Conservation (phyloP, 371 early-diverging fungal species). For the Mucor lusitanicus region DNA sequence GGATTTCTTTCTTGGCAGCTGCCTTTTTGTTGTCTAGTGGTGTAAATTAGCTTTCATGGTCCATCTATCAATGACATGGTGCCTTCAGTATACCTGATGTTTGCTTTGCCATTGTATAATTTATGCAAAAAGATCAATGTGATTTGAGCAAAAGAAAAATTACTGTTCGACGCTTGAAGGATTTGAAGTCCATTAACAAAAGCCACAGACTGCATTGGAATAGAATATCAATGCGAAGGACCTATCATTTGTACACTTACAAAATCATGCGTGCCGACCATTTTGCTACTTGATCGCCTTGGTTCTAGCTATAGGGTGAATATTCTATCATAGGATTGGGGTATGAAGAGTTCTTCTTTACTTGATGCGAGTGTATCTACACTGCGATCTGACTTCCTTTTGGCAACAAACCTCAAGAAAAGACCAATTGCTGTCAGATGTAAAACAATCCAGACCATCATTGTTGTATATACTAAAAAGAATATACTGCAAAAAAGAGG, state of each 20-base stretch:
- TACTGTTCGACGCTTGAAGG: background rate
- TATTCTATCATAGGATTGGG: too few relatives aligned
- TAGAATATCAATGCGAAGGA: too few relatives aligned
- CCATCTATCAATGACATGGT: background rate
- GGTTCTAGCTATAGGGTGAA: background rate
- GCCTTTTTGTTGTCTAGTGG: background rate
- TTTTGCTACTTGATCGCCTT: background rate
- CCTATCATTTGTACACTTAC: too few relatives aligned
- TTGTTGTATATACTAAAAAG: too few relatives aligned
- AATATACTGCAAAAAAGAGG: too few relatives aligned
- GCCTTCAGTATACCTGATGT: background rate
- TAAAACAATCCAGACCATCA: too few relatives aligned
- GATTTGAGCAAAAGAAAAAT: background rate
- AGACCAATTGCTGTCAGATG: too few relatives aligned
- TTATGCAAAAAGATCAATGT: background rate
- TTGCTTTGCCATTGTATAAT: background rate
- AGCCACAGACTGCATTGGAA: background rate
- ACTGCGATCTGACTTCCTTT: too few relatives aligned
- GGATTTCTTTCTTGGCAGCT: constrained; percentile 1
- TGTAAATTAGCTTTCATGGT: background rate
- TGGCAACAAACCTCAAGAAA: too few relatives aligned
- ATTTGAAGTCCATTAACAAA: background rate
- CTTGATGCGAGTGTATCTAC: too few relatives aligned
- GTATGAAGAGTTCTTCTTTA: background rate
- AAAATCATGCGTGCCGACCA: background rate